Base-by-base conservation (phyloP, 106 monocot species). In the Apostasia ramifera region DNA sequence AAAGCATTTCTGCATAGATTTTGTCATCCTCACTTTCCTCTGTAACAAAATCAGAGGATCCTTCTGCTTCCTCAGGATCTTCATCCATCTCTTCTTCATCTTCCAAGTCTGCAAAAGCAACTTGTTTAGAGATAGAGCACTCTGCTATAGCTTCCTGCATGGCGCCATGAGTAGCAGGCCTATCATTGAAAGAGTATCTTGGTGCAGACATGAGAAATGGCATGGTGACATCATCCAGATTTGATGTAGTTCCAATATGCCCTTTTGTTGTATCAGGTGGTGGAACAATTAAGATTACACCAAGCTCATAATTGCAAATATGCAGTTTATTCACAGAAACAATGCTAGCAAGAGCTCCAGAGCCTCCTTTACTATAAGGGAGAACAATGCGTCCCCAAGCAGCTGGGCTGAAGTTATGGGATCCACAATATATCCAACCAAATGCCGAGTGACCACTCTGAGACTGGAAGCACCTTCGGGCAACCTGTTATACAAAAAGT, bases 301-400 rank as follows among this genome's bases (percentile, higher is more conserved):
- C 93, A 46, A 94, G 90, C 80, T 94, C 93, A 67, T 94, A 94
- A 56, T 94, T 94, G 76, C 86, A 94, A 11, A 94, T 79, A 94
- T 12, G 50, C 50, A 4, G 50, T 5, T 50, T 5, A 8, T 47
- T 59, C 73, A 75, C 66, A 66, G 50, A 46, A 26, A 26, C 26
- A 26, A 26, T 26, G 26, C 26, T 26, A 26, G 26, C 26, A 26
- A 26, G 26, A 26, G 26, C 26, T 26, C 70, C 71, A 15, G 7
- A 59, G 46, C 43, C 44, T 11, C 73, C 71, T 70, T 71, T 9
- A 61, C 43, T 67, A 10, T 77, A 70, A 66, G 73, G 73, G 11
- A 50, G 42, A 44, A 83, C 39, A 2, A 40, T 44, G 5, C 75
- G 84, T 5, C 93, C 93, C 93, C 93, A 94, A 59, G 93, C 93